These are phyloP conservation scores for Rutstroemia sp. DNA, from an alignment of 2,329 filamentous ascomycete species.

Conservation along the genomic window DNA sequence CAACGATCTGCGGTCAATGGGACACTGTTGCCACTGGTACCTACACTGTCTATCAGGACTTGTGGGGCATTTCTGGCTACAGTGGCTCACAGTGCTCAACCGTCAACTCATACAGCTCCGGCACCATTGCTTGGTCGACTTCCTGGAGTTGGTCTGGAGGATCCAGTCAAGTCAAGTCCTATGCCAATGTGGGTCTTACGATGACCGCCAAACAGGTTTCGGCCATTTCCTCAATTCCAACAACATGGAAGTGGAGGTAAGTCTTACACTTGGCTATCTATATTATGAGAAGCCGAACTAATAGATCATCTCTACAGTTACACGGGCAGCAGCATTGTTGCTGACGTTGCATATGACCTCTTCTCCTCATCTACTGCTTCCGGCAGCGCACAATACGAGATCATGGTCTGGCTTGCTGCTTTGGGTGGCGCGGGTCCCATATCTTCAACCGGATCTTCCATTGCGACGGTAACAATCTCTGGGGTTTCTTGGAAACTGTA, in stretches of 20 bases:
- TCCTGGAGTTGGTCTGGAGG: slow-evolving; percentile 34
- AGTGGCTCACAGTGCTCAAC: slow-evolving; percentile 31
- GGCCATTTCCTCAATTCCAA: slow-evolving; percentile 31
- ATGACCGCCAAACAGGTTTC: slow-evolving; percentile 33
- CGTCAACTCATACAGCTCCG: slow-evolving; percentile 30
- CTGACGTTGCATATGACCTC: slow-evolving; percentile 55
- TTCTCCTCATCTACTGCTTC: slow-evolving; percentile 45
- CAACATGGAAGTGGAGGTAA: slow-evolving; percentile 35
- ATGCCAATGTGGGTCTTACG: slow-evolving; percentile 33
- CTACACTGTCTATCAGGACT: slow-evolving; percentile 35
- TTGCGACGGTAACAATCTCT: slow-evolving; percentile 46
- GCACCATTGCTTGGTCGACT: slow-evolving; percentile 33
- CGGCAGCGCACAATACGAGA: slow-evolving; percentile 46
- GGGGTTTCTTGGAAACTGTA: slow-evolving; percentile 51
- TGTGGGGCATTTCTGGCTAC: slow-evolving; percentile 7
- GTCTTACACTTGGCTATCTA: slow-evolving; percentile 3
- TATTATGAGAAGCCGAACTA: neutral
- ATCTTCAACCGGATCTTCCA: slow-evolving; percentile 40
- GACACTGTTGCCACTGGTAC: slow-evolving; percentile 22
- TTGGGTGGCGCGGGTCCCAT: slow-evolving; percentile 52
- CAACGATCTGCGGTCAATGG: slow-evolving; percentile 22
- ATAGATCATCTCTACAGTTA: slow-evolving; percentile 31
- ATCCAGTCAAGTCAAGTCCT: slow-evolving; percentile 34
- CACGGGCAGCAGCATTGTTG: slow-evolving; percentile 40
- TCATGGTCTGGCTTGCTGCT: slow-evolving; percentile 58